These are phyloP conservation scores for Arabis alpina DNA, from an alignment of 345 rosid genomes.

Conservation along the genomic window DNA sequence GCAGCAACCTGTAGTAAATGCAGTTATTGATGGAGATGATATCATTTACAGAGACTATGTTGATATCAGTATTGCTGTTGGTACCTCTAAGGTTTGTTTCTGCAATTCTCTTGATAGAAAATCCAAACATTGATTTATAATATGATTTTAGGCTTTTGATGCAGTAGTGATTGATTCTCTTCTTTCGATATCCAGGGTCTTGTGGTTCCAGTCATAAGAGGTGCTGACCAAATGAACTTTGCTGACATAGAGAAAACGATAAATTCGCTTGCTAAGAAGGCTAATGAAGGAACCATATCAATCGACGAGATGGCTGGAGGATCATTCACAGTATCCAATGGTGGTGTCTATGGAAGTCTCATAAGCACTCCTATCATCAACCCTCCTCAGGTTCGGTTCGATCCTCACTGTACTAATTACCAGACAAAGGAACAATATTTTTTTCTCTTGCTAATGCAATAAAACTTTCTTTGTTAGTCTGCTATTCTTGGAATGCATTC, in stretches of 20 bases:
- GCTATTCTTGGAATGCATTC: constrained; percentile 95
- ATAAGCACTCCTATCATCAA: constrained; percentile 98
- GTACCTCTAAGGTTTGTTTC: constrained; percentile 61
- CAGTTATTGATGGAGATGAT: constrained; percentile 98
- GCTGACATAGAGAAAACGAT: constrained; percentile 93
- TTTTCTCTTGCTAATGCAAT: neutral
- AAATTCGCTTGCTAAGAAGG: constrained; percentile 89
- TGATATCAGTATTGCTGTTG: constrained; percentile 91
- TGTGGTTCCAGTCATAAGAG: constrained; percentile 87
- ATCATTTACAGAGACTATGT: constrained; percentile 94
- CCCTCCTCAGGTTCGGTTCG: constrained; percentile 83
- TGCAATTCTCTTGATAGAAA: neutral
- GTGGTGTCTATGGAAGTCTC: constrained; percentile 90
- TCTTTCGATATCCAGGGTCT: constrained; percentile 60
- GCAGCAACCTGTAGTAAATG: constrained; percentile 94
- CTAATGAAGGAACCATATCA: constrained; percentile 87
- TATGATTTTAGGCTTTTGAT: neutral
- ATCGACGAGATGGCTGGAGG: constrained; percentile 99
- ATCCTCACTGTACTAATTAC: neutral
- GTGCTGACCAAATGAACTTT: constrained; percentile 75
- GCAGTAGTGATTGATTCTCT: constrained; percentile 20
- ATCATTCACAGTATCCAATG: constrained; percentile 67
- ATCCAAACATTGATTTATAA: constrained; percentile 2
- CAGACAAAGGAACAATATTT: neutral
- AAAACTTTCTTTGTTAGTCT: constrained; percentile 52